These are phyloP conservation scores for Radiomyces spectabilis DNA, from an alignment of 192 early-diverging fungal genomes.

Conservation along the genomic window DNA sequence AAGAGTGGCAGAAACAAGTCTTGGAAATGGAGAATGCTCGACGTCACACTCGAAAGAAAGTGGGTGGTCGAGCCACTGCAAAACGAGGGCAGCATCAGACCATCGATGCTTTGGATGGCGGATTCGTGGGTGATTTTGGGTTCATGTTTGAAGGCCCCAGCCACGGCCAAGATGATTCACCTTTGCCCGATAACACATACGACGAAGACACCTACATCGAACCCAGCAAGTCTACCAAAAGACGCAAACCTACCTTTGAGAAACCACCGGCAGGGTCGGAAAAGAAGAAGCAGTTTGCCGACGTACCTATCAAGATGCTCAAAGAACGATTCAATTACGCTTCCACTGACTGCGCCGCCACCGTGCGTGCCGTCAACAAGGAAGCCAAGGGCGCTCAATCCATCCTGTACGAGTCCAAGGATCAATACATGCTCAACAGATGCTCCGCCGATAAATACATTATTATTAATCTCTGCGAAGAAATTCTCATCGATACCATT, in stretches of 20 bases:
- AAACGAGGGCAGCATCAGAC: slow-evolving; percentile 3
- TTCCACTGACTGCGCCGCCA: slow-evolving; percentile 88
- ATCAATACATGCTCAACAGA: slow-evolving; percentile 92
- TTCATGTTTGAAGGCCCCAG: slow-evolving; percentile 22
- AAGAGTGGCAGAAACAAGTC: slow-evolving; percentile 27
- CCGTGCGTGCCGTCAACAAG: slow-evolving; percentile 74
- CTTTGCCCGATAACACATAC: neutral
- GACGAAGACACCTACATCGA: slow-evolving; percentile 2
- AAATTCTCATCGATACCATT: slow-evolving; percentile 85
- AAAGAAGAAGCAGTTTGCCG: neutral
- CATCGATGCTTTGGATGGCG: slow-evolving; percentile 32
- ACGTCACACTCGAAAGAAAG: neutral
- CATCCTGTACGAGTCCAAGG: slow-evolving; percentile 86
- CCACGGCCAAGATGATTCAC: neutral
- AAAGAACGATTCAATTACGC: slow-evolving; percentile 96
- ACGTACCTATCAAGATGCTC: slow-evolving; percentile 36
- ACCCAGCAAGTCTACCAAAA: neutral
- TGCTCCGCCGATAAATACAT: slow-evolving; percentile 81
- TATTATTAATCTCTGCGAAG: slow-evolving; percentile 91
- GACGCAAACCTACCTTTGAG: neutral
- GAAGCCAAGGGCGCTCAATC: slow-evolving; percentile 76
- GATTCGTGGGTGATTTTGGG: slow-evolving; percentile 26
- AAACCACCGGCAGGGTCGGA: neutral
- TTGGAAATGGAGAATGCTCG: slow-evolving; percentile 8
- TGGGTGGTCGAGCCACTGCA: neutral